Base-by-base conservation (phyloP, 2,329 filamentous ascomycete genomes). In the Cladophialophora bantiana region DNA sequence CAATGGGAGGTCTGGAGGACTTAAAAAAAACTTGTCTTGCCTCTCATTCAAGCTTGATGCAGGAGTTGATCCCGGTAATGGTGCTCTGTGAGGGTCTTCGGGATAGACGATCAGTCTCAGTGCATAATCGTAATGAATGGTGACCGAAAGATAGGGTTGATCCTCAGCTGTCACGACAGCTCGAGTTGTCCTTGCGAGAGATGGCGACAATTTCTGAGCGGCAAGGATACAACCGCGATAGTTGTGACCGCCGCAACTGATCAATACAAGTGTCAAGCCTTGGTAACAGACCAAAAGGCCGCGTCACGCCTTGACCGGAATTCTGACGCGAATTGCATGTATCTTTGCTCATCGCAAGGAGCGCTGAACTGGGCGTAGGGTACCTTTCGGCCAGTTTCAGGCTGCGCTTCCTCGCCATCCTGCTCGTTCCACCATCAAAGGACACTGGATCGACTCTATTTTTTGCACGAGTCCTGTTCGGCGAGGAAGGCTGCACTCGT, bases 341-440 rank as follows among this genome's bases (percentile, higher is more conserved):
- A 4, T 50, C 12, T 3, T 20, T 7, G 18, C 45, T 26, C 45
- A 50, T 50, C 12, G 20, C 45, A 42, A 42, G 15, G 3, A 42
- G 18, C 26, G 26, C 45, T 10, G 7, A 20, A 26, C 18, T 26
- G 9, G 45, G 9, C 7, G 4, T 50, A 50, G 18, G 3, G 3
- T 26, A 50, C 9, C 7, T 50, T 20, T 9, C 45, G 26, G 18
- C 12, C 12, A 42, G 53, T 45, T 20, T 57, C 61, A 58, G 61
- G 61, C 61, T 58, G 61, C 32, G 61, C 15, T 52, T 64, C 61
- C 61, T 52, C 12, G 61, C 61, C 61, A 58, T 34, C 15, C 32
- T 38, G 57, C 38, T 59, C 57, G 50, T 34, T 18, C 42, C 31
- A 18, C 38, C 45, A 26, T 50, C 45, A 26, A 20, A 3, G 18